Percentiles rank a stretch among this genome's conserved stretches.
phyloP scores from a whole-genome alignment of 345 rosid species.

The Sonneratia caseolaris region DNA sequence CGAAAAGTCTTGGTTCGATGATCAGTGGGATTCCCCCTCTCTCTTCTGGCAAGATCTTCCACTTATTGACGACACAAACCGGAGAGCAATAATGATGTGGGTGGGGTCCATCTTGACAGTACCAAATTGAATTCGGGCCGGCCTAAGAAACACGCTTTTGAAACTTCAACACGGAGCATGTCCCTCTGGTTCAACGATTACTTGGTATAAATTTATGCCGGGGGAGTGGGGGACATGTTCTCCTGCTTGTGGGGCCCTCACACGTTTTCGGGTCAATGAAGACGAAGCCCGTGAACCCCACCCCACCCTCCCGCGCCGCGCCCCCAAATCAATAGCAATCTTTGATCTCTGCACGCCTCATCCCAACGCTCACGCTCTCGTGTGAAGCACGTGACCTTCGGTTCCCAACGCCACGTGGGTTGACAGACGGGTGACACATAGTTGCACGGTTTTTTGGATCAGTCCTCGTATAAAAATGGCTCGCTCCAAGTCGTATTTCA shows the following conservation, averaged over 20 bases:
- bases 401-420: no score
- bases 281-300: not conserved
- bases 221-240: not conserved
- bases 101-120: no score
- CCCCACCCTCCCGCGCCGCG: no score
- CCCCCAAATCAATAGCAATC: not conserved
- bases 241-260: not conserved
- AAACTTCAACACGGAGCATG: not conserved
- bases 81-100: no score
- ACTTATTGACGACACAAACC: not conserved
- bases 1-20: not conserved
- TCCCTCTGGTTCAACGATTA: not conserved
- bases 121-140: not conserved
- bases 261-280: not conserved
- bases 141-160: not conserved
- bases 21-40: no score
- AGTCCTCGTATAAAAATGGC: no score
- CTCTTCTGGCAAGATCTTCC: no score
- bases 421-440: no score
- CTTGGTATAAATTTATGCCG: not conserved
- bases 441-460: no score
- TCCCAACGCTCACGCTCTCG: not conserved
- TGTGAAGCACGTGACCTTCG: no score
- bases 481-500: no score
- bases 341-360: no score